Evolutionary conservation across 2,329 filamentous ascomycete species (phyloP).

Genomic region (Fusarium verticillioides): DNA sequence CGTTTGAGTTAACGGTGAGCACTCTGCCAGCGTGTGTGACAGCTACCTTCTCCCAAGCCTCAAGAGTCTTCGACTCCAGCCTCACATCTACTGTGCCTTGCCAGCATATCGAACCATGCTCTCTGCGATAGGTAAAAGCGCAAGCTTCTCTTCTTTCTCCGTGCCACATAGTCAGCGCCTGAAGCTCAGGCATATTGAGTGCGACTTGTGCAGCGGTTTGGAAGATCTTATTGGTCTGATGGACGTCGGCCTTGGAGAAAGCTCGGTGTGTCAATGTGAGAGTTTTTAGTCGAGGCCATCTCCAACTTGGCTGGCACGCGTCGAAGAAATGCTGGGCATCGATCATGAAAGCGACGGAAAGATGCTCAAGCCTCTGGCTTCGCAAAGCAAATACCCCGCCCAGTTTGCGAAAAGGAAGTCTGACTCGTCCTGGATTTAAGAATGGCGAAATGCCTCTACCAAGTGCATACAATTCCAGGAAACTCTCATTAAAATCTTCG

Average conservation of each 20-base stretch:
- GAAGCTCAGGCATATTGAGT: constrained; percentile 15
- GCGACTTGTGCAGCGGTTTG: not conserved
- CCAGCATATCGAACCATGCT: constrained; percentile 10
- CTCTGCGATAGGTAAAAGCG: constrained; percentile 4
- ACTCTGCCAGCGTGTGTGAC: not conserved
- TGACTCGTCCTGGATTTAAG: not conserved
- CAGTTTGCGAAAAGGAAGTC: not conserved
- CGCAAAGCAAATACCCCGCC: not conserved
- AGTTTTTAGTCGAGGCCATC: not conserved
- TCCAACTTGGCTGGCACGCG: not conserved
- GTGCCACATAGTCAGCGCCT: constrained; percentile 23
- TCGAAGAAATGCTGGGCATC: constrained; percentile 11
- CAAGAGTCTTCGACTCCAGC: not conserved
- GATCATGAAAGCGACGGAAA: constrained; percentile 14
- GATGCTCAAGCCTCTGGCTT: not conserved
- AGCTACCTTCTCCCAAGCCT: not conserved
- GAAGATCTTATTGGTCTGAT: not conserved
- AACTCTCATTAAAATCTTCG: constrained; percentile 31
- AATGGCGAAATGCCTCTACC: fast-evolving
- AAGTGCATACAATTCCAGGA: constrained; percentile 5
- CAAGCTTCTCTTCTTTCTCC: constrained; percentile 15
- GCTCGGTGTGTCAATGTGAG: not conserved
- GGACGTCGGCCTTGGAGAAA: not conserved
- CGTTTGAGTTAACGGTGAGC: not conserved
- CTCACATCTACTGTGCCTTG: constrained; percentile 4